phyloP scores from a whole-genome alignment of 129 eudicot species.

The Helianthus tuberosus region DNA sequence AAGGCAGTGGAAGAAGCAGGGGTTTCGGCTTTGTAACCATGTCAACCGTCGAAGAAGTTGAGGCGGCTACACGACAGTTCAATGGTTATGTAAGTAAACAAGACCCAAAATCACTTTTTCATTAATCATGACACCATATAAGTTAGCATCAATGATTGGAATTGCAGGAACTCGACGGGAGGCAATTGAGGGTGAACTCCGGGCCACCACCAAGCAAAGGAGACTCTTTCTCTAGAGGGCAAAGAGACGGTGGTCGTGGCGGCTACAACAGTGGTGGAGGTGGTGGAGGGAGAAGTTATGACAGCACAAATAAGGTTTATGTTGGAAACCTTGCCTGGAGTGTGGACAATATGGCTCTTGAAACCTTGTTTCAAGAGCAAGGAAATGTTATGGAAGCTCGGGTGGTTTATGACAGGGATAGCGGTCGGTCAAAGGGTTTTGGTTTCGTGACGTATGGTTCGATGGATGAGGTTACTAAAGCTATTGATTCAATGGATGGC shows the following conservation, averaged over 20 bases:
- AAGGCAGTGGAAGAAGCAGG: constrained; percentile 70
- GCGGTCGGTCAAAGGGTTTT: constrained; percentile 93
- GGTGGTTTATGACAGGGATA: constrained; percentile 90
- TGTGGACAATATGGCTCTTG: constrained; percentile 78
- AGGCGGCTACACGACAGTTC: constrained; percentile 59
- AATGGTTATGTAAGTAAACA: constrained; percentile 65
- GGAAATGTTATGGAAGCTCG: constrained; percentile 83
- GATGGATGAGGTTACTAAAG: constrained; percentile 78
- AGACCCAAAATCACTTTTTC: background rate
- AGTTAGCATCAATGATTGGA: background rate
- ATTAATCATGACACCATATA: background rate
- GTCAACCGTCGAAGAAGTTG: constrained; percentile 63
- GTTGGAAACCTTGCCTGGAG: constrained; percentile 95
- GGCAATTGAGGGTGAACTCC: constrained; percentile 77
- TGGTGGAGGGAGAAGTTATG: constrained; percentile 46
- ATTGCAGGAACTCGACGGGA: constrained; percentile 81
- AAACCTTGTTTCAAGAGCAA: constrained; percentile 69
- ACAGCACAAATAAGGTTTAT: constrained; percentile 64
- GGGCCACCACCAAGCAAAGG: constrained; percentile 88
- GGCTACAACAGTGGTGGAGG: background rate
- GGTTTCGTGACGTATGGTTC: constrained; percentile 86
- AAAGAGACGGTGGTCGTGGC: constrained; percentile 44
- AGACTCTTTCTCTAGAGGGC: constrained; percentile 45
- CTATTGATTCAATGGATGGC: constrained; percentile 74
- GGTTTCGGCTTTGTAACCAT: constrained; percentile 84